These are phyloP conservation scores for Chamaecrista fasciculata DNA, from an alignment of 306 rosid species.

Conservation along the genomic window DNA sequence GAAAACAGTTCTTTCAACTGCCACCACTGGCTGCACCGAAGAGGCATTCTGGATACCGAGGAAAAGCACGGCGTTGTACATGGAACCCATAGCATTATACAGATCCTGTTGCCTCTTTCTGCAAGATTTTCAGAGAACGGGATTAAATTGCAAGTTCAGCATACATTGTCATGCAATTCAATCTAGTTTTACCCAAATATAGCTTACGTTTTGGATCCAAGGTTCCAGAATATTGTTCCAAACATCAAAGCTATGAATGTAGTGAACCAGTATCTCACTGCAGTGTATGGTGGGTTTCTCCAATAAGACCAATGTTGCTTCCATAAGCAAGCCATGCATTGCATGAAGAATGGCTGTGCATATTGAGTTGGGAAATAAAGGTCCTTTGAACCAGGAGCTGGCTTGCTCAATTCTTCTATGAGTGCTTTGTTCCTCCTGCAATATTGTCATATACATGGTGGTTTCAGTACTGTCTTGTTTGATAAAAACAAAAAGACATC, in stretches of 20 bases:
- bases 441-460: conserved; percentile 1
- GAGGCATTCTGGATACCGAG: conserved; percentile 61
- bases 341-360: conserved; percentile 48
- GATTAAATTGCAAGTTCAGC: background rate
- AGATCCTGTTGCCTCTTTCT: conserved; percentile 51
- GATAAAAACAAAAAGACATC: too few relatives aligned
- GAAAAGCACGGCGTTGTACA: conserved; percentile 59
- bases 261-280: conserved; percentile 49
- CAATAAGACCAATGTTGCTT: conserved; percentile 70
- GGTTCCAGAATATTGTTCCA: conserved; percentile 74
- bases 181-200: background rate
- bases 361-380: conserved; percentile 48
- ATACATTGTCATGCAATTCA: background rate
- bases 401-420: conserved; percentile 50
- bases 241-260: conserved; percentile 51
- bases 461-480: background rate
- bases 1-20: conserved; percentile 65
- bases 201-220: conserved; percentile 67
- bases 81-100: conserved; percentile 63
- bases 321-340: conserved; percentile 65
- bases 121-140: conserved; percentile 4
- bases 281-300: conserved; percentile 66
- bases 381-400: conserved; percentile 53
- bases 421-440: conserved; percentile 61
- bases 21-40: conserved; percentile 68